These are phyloP conservation scores for Alternaria angustiovoidea DNA, from an alignment of 2,329 filamentous ascomycete species.

Conservation along the genomic window DNA sequence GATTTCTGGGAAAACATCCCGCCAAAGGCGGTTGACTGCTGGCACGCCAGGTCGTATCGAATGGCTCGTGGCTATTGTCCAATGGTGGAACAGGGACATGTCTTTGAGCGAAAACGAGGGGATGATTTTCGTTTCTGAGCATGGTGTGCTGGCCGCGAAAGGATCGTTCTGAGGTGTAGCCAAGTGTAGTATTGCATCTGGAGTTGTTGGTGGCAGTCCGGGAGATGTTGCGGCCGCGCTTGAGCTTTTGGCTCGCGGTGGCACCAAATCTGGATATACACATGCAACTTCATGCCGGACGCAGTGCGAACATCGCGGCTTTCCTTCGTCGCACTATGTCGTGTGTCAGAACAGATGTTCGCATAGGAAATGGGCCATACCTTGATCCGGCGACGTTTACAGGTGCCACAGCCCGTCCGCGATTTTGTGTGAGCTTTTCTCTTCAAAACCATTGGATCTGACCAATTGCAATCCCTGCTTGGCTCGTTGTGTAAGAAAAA, in stretches of 20 bases:
- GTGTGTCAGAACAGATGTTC: not conserved
- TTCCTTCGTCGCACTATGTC: conserved; percentile 25
- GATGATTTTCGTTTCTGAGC: not conserved
- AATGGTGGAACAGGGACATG: conserved; percentile 30
- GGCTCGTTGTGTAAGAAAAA: not conserved
- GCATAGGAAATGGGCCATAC: conserved; percentile 11
- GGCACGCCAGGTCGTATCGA: conserved; percentile 16
- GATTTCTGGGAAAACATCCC: conserved; percentile 19
- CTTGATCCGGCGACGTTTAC: conserved; percentile 34
- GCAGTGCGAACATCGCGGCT: conserved; percentile 25
- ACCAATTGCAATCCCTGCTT: not conserved
- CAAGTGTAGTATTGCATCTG: conserved; percentile 1
- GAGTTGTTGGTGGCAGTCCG: not conserved
- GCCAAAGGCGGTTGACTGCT: conserved; percentile 20
- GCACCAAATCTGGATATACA: conserved; percentile 9
- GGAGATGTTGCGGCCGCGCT: not conserved
- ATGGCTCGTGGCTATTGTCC: conserved; percentile 22
- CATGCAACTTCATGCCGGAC: conserved; percentile 17
- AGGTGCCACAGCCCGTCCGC: conserved; percentile 25
- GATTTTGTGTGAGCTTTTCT: conserved; percentile 29
- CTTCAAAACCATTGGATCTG: conserved; percentile 7
- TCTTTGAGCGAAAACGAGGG: conserved; percentile 21
- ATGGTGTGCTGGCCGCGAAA: conserved; percentile 4
- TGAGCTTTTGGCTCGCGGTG: not conserved
- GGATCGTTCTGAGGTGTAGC: not conserved